Percentiles rank a stretch among this genome's conserved stretches.
Evolutionary conservation across 2,329 filamentous ascomycete genomes (phyloP).

Genomic region (Sclerotinia borealis): DNA sequence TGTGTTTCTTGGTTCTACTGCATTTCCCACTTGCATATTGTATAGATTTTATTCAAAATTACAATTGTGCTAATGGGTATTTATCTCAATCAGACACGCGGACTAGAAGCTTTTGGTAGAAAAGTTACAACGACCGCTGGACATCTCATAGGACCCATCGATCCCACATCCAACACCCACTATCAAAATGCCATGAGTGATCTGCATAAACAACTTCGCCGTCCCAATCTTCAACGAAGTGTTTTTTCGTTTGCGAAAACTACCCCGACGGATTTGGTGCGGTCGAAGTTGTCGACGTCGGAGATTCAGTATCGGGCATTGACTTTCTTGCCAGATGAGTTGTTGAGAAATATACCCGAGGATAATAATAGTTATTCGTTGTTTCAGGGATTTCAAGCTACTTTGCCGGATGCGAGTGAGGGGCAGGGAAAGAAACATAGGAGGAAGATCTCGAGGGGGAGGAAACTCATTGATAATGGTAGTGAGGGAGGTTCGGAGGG

Average conservation of each 20-base stretch:
- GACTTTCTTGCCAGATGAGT: slow-evolving; percentile 81
- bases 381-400: slow-evolving; percentile 94
- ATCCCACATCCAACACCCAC: slow-evolving; percentile 52
- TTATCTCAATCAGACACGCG: slow-evolving; percentile 57
- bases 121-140: slow-evolving; percentile 93
- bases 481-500: slow-evolving; percentile 28
- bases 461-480: slow-evolving; percentile 66
- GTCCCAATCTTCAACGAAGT: slow-evolving; percentile 77
- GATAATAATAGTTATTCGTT: slow-evolving; percentile 81
- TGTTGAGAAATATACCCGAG: slow-evolving; percentile 84
- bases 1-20: not conserved
- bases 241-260: slow-evolving; percentile 89
- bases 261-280: slow-evolving; percentile 87
- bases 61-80: slow-evolving; percentile 2
- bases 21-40: not conserved
- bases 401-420: slow-evolving; percentile 65
- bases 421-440: slow-evolving; percentile 60
- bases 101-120: slow-evolving; percentile 85
- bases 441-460: slow-evolving; percentile 64
- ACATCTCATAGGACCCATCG: slow-evolving; percentile 73
- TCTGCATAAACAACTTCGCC: slow-evolving; percentile 81
- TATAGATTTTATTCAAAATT: not conserved
- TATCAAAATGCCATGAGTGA: slow-evolving; percentile 86
- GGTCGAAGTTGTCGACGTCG: slow-evolving; percentile 79
- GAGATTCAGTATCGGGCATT: slow-evolving; percentile 95